Percentiles rank a stretch among this genome's conserved stretches.
Evolutionary conservation across 2,329 filamentous ascomycete genomes (phyloP).

Genomic region (Alternaria consortialis): DNA sequence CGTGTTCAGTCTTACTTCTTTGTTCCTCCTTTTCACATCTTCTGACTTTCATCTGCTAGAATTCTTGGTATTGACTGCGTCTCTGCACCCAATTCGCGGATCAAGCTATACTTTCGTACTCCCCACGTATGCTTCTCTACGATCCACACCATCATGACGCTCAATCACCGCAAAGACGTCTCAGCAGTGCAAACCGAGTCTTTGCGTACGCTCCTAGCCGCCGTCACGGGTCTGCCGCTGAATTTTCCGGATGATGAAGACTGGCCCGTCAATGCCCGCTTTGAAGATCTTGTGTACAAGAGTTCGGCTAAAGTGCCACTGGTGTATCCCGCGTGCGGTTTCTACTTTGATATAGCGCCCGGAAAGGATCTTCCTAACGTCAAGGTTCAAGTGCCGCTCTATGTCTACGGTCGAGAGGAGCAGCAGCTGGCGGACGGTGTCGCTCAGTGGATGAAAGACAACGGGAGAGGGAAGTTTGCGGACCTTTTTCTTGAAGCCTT

Average conservation of each 20-base stretch:
- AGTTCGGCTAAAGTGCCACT: conserved; percentile 17
- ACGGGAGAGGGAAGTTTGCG: neutral
- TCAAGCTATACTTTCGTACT: conserved; percentile 23
- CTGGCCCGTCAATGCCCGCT: conserved; percentile 12
- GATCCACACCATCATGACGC: conserved; percentile 35
- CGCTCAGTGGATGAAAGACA: conserved; percentile 14
- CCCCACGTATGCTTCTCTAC: conserved; percentile 26
- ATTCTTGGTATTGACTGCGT: conserved; percentile 15
- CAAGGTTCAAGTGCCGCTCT: conserved; percentile 29
- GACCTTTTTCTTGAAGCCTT: neutral
- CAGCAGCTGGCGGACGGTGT: conserved; percentile 1
- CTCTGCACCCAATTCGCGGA: conserved; percentile 13
- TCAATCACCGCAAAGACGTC: conserved; percentile 17
- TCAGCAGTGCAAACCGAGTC: conserved; percentile 14
- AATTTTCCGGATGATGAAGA: conserved; percentile 28
- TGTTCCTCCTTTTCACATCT: neutral
- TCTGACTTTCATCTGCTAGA: neutral
- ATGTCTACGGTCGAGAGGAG: conserved; percentile 28
- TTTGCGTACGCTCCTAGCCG: conserved; percentile 17
- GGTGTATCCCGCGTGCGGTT: conserved; percentile 17
- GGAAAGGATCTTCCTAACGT: conserved; percentile 24
- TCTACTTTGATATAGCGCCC: conserved; percentile 36
- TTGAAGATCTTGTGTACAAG: neutral
- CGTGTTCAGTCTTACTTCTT: neutral
- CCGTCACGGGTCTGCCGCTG: conserved; percentile 6